Percentiles rank a stretch among this genome's conserved stretches.
These are phyloP conservation scores for Gastrolobium villosum DNA, from an alignment of 306 rosid species.

Conservation along the genomic window DNA sequence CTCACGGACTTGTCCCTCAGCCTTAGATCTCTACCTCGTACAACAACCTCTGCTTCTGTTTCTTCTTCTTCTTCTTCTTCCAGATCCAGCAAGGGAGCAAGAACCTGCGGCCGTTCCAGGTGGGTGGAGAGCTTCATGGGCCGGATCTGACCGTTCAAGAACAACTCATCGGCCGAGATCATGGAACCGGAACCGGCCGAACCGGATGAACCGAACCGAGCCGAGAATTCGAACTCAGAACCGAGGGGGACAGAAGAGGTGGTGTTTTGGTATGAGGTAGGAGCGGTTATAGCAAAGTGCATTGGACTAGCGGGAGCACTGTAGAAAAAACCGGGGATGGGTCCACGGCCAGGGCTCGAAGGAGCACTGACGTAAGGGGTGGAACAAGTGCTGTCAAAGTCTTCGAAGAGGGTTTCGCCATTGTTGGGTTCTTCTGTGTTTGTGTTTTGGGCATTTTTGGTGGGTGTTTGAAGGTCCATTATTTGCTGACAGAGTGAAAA, in stretches of 20 bases:
- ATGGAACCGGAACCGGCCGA: conserved; percentile 64
- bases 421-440: conserved; percentile 32
- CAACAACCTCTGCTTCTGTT: conserved; percentile 40
- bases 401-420: conserved; percentile 59
- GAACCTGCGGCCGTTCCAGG: conserved; percentile 78
- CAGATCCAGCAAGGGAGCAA: conserved; percentile 86
- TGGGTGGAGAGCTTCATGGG: conserved; percentile 93
- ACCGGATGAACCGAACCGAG: conserved; percentile 66
- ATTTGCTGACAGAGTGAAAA: neutral
- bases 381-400: conserved; percentile 84
- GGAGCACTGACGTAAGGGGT: conserved; percentile 98
- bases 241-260: conserved; percentile 50
- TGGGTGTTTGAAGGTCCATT: conserved; percentile 63
- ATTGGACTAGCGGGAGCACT: conserved; percentile 97
- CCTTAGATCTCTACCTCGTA: conserved; percentile 92
- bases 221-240: conserved; percentile 91
- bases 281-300: conserved; percentile 73
- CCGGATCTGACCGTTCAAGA: conserved; percentile 93
- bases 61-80: conserved; percentile 51
- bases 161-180: conserved; percentile 95
- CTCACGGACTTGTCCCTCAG: conserved; percentile 69
- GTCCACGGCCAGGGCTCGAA: conserved; percentile 87
- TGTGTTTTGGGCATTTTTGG: conserved; percentile 43
- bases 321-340: conserved; percentile 74
- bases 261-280: conserved; percentile 33